Conservation (phyloP, 2,329 filamentous ascomycete genomes). For the Aureobasidium sp. region DNA sequence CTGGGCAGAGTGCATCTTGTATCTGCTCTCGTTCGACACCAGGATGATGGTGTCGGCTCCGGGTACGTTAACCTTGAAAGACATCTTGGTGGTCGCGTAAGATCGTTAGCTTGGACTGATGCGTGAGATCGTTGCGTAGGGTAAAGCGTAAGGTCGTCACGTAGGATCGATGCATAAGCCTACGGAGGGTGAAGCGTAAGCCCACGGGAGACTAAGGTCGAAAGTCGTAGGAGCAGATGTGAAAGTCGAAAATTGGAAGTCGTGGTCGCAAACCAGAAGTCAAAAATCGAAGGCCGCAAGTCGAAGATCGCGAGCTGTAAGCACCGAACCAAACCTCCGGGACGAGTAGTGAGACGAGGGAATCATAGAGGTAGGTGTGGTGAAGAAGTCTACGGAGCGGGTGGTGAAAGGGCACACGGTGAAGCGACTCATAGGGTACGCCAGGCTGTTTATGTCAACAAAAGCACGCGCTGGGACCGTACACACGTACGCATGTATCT, state of each 20-base stretch:
- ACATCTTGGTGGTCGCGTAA: neutral
- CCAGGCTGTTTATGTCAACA: neutral
- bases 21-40: conserved; percentile 29
- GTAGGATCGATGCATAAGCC: neutral
- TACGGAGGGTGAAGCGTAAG: too few species aligned
- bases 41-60: conserved; percentile 35
- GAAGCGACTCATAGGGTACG: neutral
- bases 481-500: neutral
- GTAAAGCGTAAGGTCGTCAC: neutral
- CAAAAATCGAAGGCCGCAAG: neutral
- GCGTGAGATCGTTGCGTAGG: neutral
- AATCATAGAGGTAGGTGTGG: neutral
- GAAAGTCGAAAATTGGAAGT: neutral
- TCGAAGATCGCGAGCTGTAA: neutral
- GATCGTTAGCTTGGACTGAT: neutral
- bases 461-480: neutral
- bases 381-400: neutral
- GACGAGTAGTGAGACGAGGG: neutral
- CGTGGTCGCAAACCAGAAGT: neutral
- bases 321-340: neutral
- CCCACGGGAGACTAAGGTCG: neutral
- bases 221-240: neutral
- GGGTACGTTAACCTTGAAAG: conserved; percentile 13
- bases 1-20: conserved; percentile 32
- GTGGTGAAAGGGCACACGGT: neutral